A percentile compares a stretch with the other conserved stretches of the same genome.
phyloP scores from a whole-genome alignment of 306 rosid species.

The Begonia peltatifolia region DNA sequence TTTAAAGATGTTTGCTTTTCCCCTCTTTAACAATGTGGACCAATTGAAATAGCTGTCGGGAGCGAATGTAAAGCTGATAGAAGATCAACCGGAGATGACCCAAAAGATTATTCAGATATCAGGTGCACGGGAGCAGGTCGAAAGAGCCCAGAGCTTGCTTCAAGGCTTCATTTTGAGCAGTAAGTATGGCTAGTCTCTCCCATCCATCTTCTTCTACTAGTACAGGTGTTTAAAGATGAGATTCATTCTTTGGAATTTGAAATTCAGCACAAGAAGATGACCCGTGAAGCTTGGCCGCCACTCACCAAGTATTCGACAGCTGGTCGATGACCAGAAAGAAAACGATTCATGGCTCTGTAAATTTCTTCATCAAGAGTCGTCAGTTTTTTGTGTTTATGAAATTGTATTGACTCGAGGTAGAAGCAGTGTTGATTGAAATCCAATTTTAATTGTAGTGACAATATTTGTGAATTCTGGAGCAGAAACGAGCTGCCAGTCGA shows the following conservation, averaged over 20 bases:
- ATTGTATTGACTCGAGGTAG: no score
- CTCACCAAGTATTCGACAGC: no score
- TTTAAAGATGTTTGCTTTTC: not conserved
- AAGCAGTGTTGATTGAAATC: no score
- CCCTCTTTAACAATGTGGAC: slow-evolving; percentile 8
- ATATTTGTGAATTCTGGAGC: no score
- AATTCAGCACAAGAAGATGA: slow-evolving; percentile 92
- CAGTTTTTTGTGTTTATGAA: no score
- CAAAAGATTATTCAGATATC: slow-evolving; percentile 82
- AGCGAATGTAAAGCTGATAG: slow-evolving; percentile 78
- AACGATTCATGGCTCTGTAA: no score
- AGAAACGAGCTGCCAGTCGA: no score
- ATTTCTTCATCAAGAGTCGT: no score
- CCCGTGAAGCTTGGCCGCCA: slow-evolving; percentile 21
- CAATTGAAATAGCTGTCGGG: slow-evolving; percentile 63
- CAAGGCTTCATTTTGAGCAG: slow-evolving; percentile 97
- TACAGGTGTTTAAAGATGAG: no score
- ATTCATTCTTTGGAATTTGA: not conserved
- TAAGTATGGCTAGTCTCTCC: slow-evolving; percentile 17
- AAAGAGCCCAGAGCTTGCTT: slow-evolving; percentile 95
- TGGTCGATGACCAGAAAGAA: no score
- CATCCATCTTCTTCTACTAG: not conserved
- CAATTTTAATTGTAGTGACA: no score
- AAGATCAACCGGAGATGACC: slow-evolving; percentile 63
- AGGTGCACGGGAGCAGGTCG: slow-evolving; percentile 93